Base-by-base conservation (phyloP, 768 basidiomycete genomes). In the Neoboletus brunneissimus region DNA sequence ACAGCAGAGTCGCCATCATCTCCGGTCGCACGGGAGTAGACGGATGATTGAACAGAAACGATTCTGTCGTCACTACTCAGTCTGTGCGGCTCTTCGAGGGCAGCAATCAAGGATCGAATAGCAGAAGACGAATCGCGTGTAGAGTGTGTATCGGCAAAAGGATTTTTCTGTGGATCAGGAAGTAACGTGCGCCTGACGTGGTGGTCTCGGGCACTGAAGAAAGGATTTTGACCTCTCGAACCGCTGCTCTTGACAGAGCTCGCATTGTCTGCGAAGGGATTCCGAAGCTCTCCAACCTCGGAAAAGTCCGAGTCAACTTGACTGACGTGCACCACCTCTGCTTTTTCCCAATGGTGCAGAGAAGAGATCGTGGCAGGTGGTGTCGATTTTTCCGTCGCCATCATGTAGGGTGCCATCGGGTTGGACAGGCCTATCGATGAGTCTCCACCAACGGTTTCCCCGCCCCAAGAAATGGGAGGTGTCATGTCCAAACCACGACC, bases 311-410 rank as follows among this genome's bases (percentile, higher is more conserved):
- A 44, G 43, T 67, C 67, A 2, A 64, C 49, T 43, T 70, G 68
- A 31, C 67, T 72, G 45, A 72, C 73, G 53, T 81, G 73, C 49
- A 87, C 60, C 20, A 88, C 83, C 63, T 87, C 83, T 4, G 86
- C 86, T 9, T 83, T 84, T 68, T 89, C 82, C 87, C 87, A 89
- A 46, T 68, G 77, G 72, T 89, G 87, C 2, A 73, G 67, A 16
- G 77, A 72, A 2, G 81, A 78, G 4, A 71, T 63, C 27, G 76
- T 82, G 13, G 84, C 80, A 9, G 75, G 75, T 45, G 88, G 87
- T 5, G 87, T 89, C 58, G 79, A 81, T 64, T 83, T 84, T 34
- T 83, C 85, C 65, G 79, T 77, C 48, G 74, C 77, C 32, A 76
- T 59, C 25, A 74, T 55, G 38, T 75, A 73, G 11, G 85, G 80